Evolutionary conservation across 768 basidiomycete genomes (phyloP), one percentile per base, ranked within the genome.

Genomic region (Boletus vermiculosoides): DNA sequence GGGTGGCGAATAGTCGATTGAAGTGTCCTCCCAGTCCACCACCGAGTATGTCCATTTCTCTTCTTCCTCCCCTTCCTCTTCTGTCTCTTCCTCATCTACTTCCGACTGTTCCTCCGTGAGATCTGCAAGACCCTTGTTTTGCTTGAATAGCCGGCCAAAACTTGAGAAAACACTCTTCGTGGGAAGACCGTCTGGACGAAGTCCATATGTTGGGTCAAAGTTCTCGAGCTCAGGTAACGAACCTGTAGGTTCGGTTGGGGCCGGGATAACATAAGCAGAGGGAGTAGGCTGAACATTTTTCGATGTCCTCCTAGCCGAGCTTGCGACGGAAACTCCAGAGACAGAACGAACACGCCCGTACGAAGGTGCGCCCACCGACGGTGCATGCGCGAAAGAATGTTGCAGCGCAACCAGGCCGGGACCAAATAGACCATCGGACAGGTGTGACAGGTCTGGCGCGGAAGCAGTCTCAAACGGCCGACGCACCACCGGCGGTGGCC

Each of bases 161-260:
- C 82, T 82, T 45, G 81, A 79, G 71, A 95, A 97, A 4, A 86
- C 82, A 57, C 87, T 88, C 74, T 93, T 95, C 1, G 82, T 80
- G 0, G 94, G 94, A 2, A 96, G 77, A 2, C 92, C 90, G 66
- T 98, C 95, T 0, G 94, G 93, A 25, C 96, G 87, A 13, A 98
- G 77, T 16, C 96, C 96, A 67, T 99, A 98, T 0, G 96, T 98
- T 1, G 94, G 96, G 66, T 98, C 96, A 71, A 91, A 97, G 58
- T 90, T 86, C 73, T 97, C 94, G 33, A 94, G 67, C 25, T 78
- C 77, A 6, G 75, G 72, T 54, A 72, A 68, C 51, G 75, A 59
- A 46, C 63, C 58, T 41, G 60, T 55, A 65, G 71, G 37, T 60
- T 73, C 70, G 5, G 54, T 34, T 39, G 41, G 59, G 39, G 61